A percentile compares a stretch with the other conserved stretches of the same genome.
Evolutionary conservation across 805 yeast species (phyloP).

Genomic region (Cyberlindnera saturnus): DNA sequence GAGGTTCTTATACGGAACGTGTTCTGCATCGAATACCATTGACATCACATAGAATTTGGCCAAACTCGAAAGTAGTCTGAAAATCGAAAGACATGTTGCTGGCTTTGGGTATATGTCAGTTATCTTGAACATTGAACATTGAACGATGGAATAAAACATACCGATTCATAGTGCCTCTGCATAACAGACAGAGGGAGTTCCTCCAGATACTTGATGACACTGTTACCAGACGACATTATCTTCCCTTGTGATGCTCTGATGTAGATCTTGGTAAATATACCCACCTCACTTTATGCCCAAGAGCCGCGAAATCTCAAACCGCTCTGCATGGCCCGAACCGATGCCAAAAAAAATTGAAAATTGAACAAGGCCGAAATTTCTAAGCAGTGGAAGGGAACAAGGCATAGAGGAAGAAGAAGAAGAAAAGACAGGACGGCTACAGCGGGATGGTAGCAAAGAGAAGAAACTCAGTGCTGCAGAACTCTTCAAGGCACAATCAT

Average conservation of each 20-base stretch:
- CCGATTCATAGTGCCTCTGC: slow-evolving; percentile 66
- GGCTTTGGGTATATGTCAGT: slow-evolving; percentile 36
- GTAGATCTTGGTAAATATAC: no score
- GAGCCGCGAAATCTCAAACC: background rate
- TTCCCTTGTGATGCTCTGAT: no score
- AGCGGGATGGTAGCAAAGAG: slow-evolving; percentile 20
- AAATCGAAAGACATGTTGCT: slow-evolving; percentile 92
- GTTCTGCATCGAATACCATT: slow-evolving; percentile 75
- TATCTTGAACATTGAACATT: background rate
- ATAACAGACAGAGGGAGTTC: slow-evolving; percentile 86
- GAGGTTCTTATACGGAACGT: slow-evolving; percentile 58
- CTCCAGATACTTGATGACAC: slow-evolving; percentile 85
- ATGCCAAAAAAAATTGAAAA: no score
- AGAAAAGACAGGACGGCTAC: background rate
- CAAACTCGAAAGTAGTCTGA: slow-evolving; percentile 77
- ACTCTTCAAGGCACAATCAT: slow-evolving; percentile 7
- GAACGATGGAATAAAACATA: slow-evolving; percentile 6
- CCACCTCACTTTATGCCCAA: no score
- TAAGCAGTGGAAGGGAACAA: no score
- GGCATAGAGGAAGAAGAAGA: background rate
- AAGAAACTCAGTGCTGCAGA: slow-evolving; percentile 14
- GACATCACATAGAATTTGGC: slow-evolving; percentile 88
- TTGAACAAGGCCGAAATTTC: no score
- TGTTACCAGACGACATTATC: slow-evolving; percentile 38
- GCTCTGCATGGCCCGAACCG: background rate